Evolutionary conservation across 2,329 filamentous ascomycete species (phyloP), one percentile per base, ranked within the genome.

Genomic region (Cladosporium velox): DNA sequence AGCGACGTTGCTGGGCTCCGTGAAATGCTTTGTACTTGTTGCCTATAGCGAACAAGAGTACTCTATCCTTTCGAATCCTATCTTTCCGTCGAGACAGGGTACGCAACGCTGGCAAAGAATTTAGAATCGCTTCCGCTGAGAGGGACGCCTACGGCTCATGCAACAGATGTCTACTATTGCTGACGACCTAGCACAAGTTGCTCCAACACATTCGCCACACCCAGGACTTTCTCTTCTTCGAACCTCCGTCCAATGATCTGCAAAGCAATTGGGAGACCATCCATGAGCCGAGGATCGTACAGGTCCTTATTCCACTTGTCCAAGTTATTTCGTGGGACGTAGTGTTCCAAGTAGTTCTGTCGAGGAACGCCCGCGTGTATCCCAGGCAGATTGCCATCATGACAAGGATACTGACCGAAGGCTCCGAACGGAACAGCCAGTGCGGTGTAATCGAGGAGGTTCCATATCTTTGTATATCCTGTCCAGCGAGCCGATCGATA

Each of bases 201-300:
- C 6, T 28, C 51, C 7, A 54, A n/a, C 51, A 54, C 51, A 7
- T 54, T 54, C 14, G 95, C 95, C 12, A 90, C 84, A 0, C 88
- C 87, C 52, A 96, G 79, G 0, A 95, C 91, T 80, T 93, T 94
- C 79, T 96, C 92, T 76, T 96, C 92, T 75, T 94, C 88, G 71
- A 94, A 80, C 26, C 91, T 83, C 59, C 88, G 83, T 0, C 91
- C 91, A 0, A 96, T 88, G 32, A 96, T 83, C 78, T 96, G 92
- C 8, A 96, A 87, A 0, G 87, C 92, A 0, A 95, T 90, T 0
- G 92, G 93, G 38, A 97, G 81, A 0, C 92, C 92, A 60, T 92
- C 88, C 92, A 96, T 96, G 59, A 86, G 86, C n/a, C 82, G 80
- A 0, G 91, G 88, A 75, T 96, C 86, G 76, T 96, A 97, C 14